Base-by-base conservation (phyloP, 2,329 filamentous ascomycete species). In the Fusarium sp. region DNA sequence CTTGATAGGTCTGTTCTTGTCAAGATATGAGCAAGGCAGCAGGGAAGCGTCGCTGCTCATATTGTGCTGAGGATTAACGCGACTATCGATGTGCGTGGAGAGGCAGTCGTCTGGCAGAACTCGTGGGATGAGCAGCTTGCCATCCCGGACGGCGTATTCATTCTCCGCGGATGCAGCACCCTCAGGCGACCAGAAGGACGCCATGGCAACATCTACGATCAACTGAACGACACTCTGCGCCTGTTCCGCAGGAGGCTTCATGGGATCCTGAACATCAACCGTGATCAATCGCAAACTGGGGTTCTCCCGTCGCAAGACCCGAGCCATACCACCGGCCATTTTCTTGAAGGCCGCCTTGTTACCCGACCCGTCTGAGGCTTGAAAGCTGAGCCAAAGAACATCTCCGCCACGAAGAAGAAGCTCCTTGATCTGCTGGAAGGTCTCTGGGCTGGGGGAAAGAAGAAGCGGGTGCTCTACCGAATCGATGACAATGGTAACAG, bases 271-370 rank as follows among this genome's bases (percentile, higher is more conserved):
- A 15, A 55, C 36, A 24, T 55, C 52, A 5, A 55, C 26, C 3
- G 52, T 55, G 34, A 55, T 30, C 36, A 48, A 55, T n/a, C 36
- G 23, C 36, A 55, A 30, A 28, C 43, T 30, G 12, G 52, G 52
- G n/a, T 55, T 55, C 15, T 55, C 52, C 20, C 44, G 44, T 56
- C 52, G 38, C 20, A 48, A 26, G 11, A 55, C 44, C 26, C 52
- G 38, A 7, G 52, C 43, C 52, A 55, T 55, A n/a, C 52, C 52
- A 15, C 52, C 39, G 10, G 20, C 52, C 43, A 55, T 55, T 11
- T 47, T 55, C 38, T 49, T 56, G 11, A 56, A 26, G 14, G 44
- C 53, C 4, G 21, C 14, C 4, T 43, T 56, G 10, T 10, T 11
- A 20, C 12, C 8, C 6, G 28, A 34, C 3, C 8, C 20, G 5